A percentile compares a stretch with the other conserved stretches of the same genome.
Conservation (phyloP, 2,329 filamentous ascomycete species). For the Scleromitrula shiraiana region DNA sequence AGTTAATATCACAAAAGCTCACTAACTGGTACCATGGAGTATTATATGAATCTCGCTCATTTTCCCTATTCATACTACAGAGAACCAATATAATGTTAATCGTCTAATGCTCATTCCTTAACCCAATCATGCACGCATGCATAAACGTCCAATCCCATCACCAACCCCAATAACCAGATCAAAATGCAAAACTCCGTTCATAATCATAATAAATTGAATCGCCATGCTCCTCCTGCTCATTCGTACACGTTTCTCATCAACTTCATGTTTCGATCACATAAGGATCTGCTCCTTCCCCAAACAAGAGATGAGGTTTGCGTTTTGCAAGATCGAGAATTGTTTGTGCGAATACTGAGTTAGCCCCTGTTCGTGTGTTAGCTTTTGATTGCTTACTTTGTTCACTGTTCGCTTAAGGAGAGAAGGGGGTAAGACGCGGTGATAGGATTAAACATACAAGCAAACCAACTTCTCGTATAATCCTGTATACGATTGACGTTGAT, state of each 20-base stretch:
- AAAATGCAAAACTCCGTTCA: neutral
- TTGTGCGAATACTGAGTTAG: conserved; percentile 90
- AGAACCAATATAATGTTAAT: no score
- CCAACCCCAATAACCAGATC: neutral
- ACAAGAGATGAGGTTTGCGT: conserved; percentile 81
- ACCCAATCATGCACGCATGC: neutral
- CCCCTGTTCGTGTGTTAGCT: conserved; percentile 43
- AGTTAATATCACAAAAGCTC: no score
- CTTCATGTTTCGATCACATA: conserved; percentile 39
- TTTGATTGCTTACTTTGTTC: neutral
- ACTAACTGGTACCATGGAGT: no score
- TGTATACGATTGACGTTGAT: conserved; percentile 66
- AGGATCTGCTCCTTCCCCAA: conserved; percentile 53
- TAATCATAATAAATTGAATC: neutral
- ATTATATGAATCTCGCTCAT: neutral
- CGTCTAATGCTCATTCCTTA: no score
- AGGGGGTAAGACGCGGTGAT: neutral
- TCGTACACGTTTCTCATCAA: neutral
- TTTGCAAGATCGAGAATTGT: conserved; percentile 85
- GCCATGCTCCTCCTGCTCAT: neutral
- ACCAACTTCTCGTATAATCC: conserved; percentile 83
- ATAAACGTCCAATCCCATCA: no score
- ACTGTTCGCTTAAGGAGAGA: neutral
- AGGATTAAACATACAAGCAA: conserved; percentile 54
- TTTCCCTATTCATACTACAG: no score